Conservation (phyloP, 2,329 filamentous ascomycete genomes). For the Sporothrix protearum region DNA sequence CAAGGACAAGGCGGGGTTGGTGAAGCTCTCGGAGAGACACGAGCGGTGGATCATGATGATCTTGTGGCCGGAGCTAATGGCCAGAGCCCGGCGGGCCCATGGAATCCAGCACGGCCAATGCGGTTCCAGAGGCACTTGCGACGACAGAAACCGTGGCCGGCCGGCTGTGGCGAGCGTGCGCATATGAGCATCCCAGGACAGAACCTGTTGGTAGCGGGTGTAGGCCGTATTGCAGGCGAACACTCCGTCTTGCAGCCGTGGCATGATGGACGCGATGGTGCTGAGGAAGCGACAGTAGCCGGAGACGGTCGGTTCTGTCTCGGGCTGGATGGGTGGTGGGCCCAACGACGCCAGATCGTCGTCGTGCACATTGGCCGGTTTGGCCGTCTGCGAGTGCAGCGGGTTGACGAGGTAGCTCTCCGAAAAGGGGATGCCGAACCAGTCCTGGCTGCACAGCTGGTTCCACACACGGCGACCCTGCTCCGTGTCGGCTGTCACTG, state of each 20-base stretch:
- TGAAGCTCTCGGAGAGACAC: conserved; percentile 37
- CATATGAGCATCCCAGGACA: conserved; percentile 37
- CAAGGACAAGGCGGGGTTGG: conserved; percentile 35
- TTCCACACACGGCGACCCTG: conserved; percentile 38
- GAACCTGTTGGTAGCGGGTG: conserved; percentile 39
- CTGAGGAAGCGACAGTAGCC: conserved; percentile 35
- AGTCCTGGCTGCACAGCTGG: conserved; percentile 40
- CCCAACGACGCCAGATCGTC: conserved; percentile 27
- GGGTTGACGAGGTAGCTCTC: conserved; percentile 41
- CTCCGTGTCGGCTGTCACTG: conserved; percentile 33
- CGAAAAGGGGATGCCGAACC: conserved; percentile 39
- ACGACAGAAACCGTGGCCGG: conserved; percentile 33
- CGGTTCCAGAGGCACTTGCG: conserved; percentile 31
- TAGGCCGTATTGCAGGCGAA: conserved; percentile 35
- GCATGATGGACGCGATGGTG: conserved; percentile 38
- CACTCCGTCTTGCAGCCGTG: conserved; percentile 35
- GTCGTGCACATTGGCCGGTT: conserved; percentile 39
- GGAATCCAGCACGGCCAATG: conserved; percentile 35
- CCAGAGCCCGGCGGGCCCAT: conserved; percentile 37
- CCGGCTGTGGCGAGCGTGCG: conserved; percentile 36
- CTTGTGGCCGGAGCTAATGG: conserved; percentile 40
- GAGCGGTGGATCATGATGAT: conserved; percentile 43
- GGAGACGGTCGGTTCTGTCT: conserved; percentile 30
- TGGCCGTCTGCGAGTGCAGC: conserved; percentile 35
- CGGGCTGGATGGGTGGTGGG: neutral